These are phyloP conservation scores for Byssoonygena ceratinophila DNA, from an alignment of 2,329 filamentous ascomycete species.

Conservation along the genomic window DNA sequence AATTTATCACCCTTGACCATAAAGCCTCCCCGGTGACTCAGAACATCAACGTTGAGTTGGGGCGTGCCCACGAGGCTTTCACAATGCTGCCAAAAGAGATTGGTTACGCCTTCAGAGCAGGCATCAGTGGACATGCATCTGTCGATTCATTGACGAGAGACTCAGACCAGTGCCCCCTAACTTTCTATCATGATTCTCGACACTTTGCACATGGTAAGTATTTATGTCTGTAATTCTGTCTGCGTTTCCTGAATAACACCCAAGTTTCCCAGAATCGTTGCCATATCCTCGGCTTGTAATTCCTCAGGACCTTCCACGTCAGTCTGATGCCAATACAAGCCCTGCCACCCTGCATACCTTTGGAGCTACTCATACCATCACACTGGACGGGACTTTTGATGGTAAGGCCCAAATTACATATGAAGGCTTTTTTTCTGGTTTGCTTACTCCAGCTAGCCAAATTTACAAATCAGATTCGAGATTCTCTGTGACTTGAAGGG, in stretches of 20 bases:
- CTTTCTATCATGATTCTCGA: conserved; percentile 21
- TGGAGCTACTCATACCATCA: conserved; percentile 22
- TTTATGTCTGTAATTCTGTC: too few relatives aligned
- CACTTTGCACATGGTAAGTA: conserved; percentile 19
- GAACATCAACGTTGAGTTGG: conserved; percentile 15
- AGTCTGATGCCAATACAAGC: conserved; percentile 19
- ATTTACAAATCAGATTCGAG: neutral
- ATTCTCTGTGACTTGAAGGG: neutral
- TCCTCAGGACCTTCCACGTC: conserved; percentile 17
- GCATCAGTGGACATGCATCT: neutral
- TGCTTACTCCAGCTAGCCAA: neutral
- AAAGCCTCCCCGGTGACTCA: neutral
- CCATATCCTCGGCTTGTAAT: conserved; percentile 22
- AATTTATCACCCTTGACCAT: neutral
- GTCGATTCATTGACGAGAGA: neutral
- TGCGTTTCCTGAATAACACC: too few relatives aligned
- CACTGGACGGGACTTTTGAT: conserved; percentile 16
- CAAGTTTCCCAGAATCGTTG: conserved; percentile 12
- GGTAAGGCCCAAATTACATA: too few relatives aligned
- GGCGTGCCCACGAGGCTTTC: conserved; percentile 19
- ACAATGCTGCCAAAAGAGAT: conserved; percentile 19
- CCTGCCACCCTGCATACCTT: conserved; percentile 20
- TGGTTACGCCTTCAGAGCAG: conserved; percentile 18
- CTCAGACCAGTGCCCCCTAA: conserved; percentile 16
- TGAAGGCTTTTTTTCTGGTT: neutral